phyloP scores from a whole-genome alignment of 495 filamentous ascomycete genomes.

The Lophiotrema nucula region DNA sequence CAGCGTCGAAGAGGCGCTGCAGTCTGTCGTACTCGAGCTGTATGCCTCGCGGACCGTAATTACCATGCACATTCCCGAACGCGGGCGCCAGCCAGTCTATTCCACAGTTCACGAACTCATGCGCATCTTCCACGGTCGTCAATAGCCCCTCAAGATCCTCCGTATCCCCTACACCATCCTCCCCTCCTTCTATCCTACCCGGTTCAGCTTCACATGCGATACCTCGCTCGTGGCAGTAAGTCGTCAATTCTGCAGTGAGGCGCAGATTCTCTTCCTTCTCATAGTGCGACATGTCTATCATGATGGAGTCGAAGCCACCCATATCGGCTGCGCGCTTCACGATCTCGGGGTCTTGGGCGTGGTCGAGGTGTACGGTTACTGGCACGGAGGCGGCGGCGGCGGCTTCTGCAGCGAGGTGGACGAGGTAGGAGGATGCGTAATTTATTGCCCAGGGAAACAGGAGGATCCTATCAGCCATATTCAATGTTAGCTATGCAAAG shows the following conservation, averaged over 20 bases:
- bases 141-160: slow-evolving; percentile 73
- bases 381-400: slow-evolving; percentile 65
- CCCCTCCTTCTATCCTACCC: slow-evolving; percentile 78
- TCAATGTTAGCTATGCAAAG: too few species aligned
- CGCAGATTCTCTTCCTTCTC: slow-evolving; percentile 78
- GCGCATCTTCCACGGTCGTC: slow-evolving; percentile 75
- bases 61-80: slow-evolving; percentile 84
- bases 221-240: slow-evolving; percentile 69
- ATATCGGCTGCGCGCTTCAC: slow-evolving; percentile 65
- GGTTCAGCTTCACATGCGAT: slow-evolving; percentile 81
- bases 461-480: too few species aligned
- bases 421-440: slow-evolving; percentile 64
- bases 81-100: slow-evolving; percentile 77
- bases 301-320: slow-evolving; percentile 70
- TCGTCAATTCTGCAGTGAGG: slow-evolving; percentile 66
- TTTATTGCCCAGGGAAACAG: slow-evolving; percentile 84
- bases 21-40: slow-evolving; percentile 76
- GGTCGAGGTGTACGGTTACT: slow-evolving; percentile 73
- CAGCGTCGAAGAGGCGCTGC: slow-evolving; percentile 58
- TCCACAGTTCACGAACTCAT: slow-evolving; percentile 76
- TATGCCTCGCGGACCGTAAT: slow-evolving; percentile 73
- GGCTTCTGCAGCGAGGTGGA: slow-evolving; percentile 64
- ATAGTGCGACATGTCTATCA: slow-evolving; percentile 56
- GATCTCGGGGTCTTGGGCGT: slow-evolving; percentile 70
- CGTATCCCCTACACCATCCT: slow-evolving; percentile 73